Conservation (phyloP, 1,139 yeast genomes). For the Pichia sp. region DNA sequence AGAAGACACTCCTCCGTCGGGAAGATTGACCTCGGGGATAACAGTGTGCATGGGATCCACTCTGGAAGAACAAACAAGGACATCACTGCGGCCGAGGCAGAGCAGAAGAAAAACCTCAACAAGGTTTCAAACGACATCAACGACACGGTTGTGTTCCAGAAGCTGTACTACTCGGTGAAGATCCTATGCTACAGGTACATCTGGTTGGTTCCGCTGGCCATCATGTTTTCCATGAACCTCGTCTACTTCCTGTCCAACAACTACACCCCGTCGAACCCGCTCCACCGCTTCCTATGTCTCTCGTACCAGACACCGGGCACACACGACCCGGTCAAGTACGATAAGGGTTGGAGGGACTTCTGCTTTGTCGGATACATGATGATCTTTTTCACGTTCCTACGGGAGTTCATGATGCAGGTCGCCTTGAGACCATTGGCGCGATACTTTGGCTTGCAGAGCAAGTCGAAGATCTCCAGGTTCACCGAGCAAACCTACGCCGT, state of each 20-base stretch:
- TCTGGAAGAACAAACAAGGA: conserved; percentile 43
- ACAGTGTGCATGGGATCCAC: conserved; percentile 45
- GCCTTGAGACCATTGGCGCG: conserved; percentile 69
- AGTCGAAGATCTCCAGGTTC: conserved; percentile 68
- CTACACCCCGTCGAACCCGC: conserved; percentile 51
- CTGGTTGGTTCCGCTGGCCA: conserved; percentile 69
- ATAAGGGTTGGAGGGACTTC: conserved; percentile 82
- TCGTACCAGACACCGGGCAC: conserved; percentile 62
- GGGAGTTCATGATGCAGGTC: conserved; percentile 88
- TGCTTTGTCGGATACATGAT: conserved; percentile 76
- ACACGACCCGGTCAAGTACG: conserved; percentile 47
- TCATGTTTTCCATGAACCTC: conserved; percentile 37
- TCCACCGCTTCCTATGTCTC: conserved; percentile 61
- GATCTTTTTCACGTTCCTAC: conserved; percentile 79
- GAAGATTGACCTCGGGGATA: conserved; percentile 54
- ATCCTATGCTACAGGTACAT: conserved; percentile 69
- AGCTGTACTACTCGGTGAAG: conserved; percentile 51
- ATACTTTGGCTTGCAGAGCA: conserved; percentile 48
- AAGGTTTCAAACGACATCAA: conserved; percentile 23
- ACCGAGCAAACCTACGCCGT: conserved; percentile 91
- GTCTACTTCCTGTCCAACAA: conserved; percentile 50
- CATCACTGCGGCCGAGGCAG: conserved; percentile 35
- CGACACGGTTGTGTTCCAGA: conserved; percentile 43
- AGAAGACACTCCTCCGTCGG: conserved; percentile 55
- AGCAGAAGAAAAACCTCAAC: conserved; percentile 32